Evolutionary conservation across 2,329 filamentous ascomycete genomes (phyloP).

Genomic region (Colletotrichum lindemuthianum): DNA sequence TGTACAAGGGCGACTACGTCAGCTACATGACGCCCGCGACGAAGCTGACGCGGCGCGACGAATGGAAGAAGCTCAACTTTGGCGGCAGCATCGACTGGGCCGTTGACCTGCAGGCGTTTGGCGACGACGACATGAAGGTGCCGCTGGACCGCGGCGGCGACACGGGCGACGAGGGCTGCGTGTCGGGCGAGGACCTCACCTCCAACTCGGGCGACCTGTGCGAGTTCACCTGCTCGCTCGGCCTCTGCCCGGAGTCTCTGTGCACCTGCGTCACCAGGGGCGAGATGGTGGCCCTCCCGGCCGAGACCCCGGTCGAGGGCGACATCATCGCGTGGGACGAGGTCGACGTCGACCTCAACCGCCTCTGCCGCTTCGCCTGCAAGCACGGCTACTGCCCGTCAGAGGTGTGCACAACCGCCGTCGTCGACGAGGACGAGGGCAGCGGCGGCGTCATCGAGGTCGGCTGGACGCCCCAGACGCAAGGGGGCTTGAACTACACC

Average conservation of each 20-base stretch:
- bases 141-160: not conserved
- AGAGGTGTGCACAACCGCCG: constrained; percentile 24
- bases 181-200: constrained; percentile 21
- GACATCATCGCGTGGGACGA: constrained; percentile 36
- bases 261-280: constrained; percentile 34
- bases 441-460: not conserved
- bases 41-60: constrained; percentile 38
- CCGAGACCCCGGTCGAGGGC: constrained; percentile 28
- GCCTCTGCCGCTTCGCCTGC: constrained; percentile 38
- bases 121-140: not conserved
- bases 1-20: constrained; percentile 37
- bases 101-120: constrained; percentile 10
- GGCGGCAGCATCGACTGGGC: constrained; percentile 45
- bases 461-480: not conserved
- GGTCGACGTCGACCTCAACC: constrained; percentile 35
- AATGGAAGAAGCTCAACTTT: constrained; percentile 42
- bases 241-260: constrained; percentile 34
- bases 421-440: constrained; percentile 4
- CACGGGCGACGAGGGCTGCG: constrained; percentile 18
- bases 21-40: constrained; percentile 42
- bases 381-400: constrained; percentile 37
- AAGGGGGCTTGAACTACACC: constrained; percentile 2
- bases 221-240: constrained; percentile 32
- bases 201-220: constrained; percentile 31
- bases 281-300: not conserved